Percentiles rank a stretch among this genome's conserved stretches.
Conservation (phyloP, 169 alveolate genomes). For the Besnoitia besnoiti region DNA sequence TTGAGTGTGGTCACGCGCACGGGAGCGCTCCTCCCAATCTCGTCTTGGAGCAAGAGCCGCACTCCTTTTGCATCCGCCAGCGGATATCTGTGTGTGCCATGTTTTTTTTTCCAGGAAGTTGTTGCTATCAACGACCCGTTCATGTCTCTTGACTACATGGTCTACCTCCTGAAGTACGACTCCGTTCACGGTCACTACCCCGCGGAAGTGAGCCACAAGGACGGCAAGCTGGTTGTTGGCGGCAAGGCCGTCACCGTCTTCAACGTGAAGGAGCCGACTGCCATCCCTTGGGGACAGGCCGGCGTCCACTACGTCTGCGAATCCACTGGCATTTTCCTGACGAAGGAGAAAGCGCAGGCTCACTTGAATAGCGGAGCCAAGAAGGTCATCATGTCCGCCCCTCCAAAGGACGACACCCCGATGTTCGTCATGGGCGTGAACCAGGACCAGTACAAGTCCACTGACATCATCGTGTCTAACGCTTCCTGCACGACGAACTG, state of each 20-base stretch:
- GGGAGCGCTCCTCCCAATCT: no score
- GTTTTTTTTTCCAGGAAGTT: conserved; percentile 74
- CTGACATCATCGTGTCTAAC: conserved; percentile 94
- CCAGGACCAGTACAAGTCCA: conserved; percentile 90
- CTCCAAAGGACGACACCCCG: conserved; percentile 98
- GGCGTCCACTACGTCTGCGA: conserved; percentile 97
- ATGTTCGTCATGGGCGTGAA: conserved; percentile 99
- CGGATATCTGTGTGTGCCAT: background rate
- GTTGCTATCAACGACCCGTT: conserved; percentile 98
- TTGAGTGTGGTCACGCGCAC: no score
- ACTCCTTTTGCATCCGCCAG: no score
- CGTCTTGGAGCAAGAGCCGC: no score
- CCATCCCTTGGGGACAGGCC: conserved; percentile 96
- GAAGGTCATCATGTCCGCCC: conserved; percentile 97
- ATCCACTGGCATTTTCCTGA: conserved; percentile 97
- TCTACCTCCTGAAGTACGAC: conserved; percentile 95
- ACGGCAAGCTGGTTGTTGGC: conserved; percentile 85
- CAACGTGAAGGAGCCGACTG: conserved; percentile 94
- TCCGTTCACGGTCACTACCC: conserved; percentile 95
- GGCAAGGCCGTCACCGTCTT: conserved; percentile 85
- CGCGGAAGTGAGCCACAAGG: conserved; percentile 83
- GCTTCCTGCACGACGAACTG: conserved; percentile 99
- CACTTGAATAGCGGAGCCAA: conserved; percentile 98
- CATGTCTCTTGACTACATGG: conserved; percentile 95
- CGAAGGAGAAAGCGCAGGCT: conserved; percentile 92